Conservation (phyloP, 352 stramenopile species). For the Phytophthora rubi region DNA sequence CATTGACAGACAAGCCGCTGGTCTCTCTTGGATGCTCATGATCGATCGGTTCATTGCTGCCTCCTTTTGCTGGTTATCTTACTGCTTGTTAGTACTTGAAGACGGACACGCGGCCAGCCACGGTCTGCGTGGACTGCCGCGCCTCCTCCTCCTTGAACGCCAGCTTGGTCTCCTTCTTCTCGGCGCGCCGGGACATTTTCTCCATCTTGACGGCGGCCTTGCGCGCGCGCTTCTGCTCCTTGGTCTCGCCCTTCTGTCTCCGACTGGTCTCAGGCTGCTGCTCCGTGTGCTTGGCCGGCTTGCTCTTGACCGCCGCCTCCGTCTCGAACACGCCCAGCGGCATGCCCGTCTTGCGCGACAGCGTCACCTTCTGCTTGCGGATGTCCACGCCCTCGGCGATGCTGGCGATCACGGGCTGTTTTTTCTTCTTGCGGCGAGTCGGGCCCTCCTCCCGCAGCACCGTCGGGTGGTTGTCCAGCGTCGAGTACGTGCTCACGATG, state of each 20-base stretch:
- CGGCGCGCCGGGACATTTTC: constrained; percentile 88
- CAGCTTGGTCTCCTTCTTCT: constrained; percentile 96
- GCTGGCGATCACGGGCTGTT: constrained; percentile 31
- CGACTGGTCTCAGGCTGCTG: constrained; percentile 28
- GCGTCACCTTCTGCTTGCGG: constrained; percentile 69
- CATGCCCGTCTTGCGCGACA: constrained; percentile 96
- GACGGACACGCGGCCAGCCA: constrained; percentile 68
- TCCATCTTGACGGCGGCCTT: constrained; percentile 94
- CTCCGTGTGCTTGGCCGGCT: constrained; percentile 33
- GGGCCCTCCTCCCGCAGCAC: constrained; percentile 80
- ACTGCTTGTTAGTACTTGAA: constrained; percentile 72
- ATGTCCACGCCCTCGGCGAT: constrained; percentile 40
- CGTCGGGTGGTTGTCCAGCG: constrained; percentile 98
- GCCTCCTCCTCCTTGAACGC: constrained; percentile 94
- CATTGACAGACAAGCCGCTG: not conserved
- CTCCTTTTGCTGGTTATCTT: constrained; percentile 18
- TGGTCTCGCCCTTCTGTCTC: constrained; percentile 86
- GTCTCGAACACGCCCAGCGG: constrained; percentile 91
- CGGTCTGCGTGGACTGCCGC: constrained; percentile 67
- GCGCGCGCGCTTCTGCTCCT: constrained; percentile 92
- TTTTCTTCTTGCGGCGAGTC: constrained; percentile 87
- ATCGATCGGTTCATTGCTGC: constrained; percentile 12
- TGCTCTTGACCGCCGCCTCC: constrained; percentile 24
- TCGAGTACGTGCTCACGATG: constrained; percentile 98
- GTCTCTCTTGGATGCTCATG: constrained; percentile 11